Evolutionary conservation across 2,329 filamentous ascomycete genomes (phyloP).

Genomic region (Parafenestella ontariensis): DNA sequence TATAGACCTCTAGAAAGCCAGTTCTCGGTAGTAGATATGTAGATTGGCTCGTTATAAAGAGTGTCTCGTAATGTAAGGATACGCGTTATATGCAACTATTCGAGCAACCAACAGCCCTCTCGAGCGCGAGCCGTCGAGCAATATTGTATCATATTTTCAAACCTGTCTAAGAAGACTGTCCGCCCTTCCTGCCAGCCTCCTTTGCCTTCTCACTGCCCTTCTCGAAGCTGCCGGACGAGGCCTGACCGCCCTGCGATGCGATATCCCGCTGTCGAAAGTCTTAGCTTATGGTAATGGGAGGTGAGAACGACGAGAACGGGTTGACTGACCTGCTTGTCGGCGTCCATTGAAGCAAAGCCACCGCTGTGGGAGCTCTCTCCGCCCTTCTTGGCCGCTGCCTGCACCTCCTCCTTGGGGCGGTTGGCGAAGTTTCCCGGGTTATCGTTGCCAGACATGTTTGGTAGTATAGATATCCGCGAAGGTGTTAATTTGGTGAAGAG

Average conservation of each 20-base stretch:
- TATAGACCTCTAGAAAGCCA: too few relatives aligned
- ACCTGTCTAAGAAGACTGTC: slow-evolving; percentile 28
- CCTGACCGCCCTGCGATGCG: slow-evolving; percentile 62
- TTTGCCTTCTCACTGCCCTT: slow-evolving; percentile 60
- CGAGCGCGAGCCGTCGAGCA: too few relatives aligned
- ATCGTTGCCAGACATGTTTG: slow-evolving; percentile 47
- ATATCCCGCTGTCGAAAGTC: slow-evolving; percentile 55
- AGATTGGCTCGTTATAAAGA: too few relatives aligned
- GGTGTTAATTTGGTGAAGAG: too few relatives aligned
- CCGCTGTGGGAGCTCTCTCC: slow-evolving; percentile 47
- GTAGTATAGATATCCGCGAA: too few relatives aligned
- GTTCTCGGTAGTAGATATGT: too few relatives aligned
- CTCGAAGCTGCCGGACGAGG: slow-evolving; percentile 63
- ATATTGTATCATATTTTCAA: too few relatives aligned
- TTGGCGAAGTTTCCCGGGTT: slow-evolving; percentile 61
- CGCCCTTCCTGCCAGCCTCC: slow-evolving; percentile 64
- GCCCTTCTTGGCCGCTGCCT: slow-evolving; percentile 54
- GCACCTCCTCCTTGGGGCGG: slow-evolving; percentile 56
- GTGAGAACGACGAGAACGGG: background rate
- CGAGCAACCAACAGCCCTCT: too few relatives aligned
- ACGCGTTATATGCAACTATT: too few relatives aligned
- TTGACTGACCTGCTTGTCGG: slow-evolving; percentile 40
- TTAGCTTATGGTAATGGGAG: slow-evolving; percentile 2
- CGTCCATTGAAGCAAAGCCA: slow-evolving; percentile 49
- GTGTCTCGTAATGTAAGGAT: too few relatives aligned